Base-by-base conservation (phyloP, 495 filamentous ascomycete genomes). In the Penicillium mononematosum region DNA sequence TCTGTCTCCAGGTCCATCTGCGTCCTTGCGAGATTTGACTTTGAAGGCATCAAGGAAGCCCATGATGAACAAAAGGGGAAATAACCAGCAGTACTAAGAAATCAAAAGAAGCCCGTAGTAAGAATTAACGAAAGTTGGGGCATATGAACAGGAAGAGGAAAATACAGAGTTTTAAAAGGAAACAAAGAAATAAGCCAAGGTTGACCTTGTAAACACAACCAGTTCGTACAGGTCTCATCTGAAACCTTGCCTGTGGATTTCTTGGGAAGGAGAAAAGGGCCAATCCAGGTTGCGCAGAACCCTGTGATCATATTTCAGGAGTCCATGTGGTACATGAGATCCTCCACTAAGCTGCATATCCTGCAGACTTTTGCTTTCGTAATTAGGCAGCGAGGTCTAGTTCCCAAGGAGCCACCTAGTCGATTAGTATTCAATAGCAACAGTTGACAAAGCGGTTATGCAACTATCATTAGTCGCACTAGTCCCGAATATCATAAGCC, bases 191-290 rank as follows among this genome's bases (percentile, higher is more conserved):
- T 49, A 10, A 51, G 56, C n/a, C 48, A 59, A 56, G 45, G 44
- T 58, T 62, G 57, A 7, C 8, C 38, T 56, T 52, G 39, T 14
- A 22, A 66, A 64, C 45, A 41, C 52, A 51, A 52, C 63, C 45
- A 54, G 52, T 66, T 59, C 39, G 56, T 58, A 67, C 61, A 59
- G 61, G 64, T 67, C 64, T 64, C 61, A 62, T 60, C 38, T 47
- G 45, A 12, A 41, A 55, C 62, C 61, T 67, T 67, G 58, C 61
- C 49, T 45, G 39, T 56, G 39, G 20, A 34, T 51, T 34, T 19
- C 48, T n/a, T 36, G 34, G 49, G 45, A 39, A 59, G 53, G 56
- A 53, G 55, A 14, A 19, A 58, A 53, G 58, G 50, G 45, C 49
- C 48, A 53, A 55, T 53, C 60, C 31, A 27, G 42, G 47, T 48